Conservation (phyloP, 176 grass and related monocot species). For the Typha latifolia region DNA sequence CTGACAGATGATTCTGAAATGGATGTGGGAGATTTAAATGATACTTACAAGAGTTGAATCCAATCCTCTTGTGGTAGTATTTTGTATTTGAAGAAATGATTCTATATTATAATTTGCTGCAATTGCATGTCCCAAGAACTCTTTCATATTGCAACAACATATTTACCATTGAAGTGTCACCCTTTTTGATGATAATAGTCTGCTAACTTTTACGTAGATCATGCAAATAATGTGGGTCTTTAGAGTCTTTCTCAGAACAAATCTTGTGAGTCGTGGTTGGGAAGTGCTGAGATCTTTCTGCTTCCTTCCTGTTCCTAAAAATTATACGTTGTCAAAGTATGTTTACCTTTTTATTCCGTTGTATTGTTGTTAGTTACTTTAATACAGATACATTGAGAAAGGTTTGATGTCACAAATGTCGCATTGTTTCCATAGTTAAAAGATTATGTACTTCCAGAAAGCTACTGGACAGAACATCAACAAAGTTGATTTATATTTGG, state of each 20-base stretch:
- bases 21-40: constrained; percentile 34
- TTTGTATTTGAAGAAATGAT: neutral
- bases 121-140: neutral
- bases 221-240: neutral
- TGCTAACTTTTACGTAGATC: neutral
- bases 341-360: neutral
- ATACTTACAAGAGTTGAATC: constrained; percentile 30
- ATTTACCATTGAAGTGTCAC: neutral
- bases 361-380: neutral
- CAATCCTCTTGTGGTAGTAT: neutral
- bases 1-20: constrained; percentile 52
- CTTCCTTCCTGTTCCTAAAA: neutral
- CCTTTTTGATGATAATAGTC: neutral
- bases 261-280: neutral
- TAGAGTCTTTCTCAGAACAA: neutral
- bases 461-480: no score
- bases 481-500: no score
- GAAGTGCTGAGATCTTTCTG: neutral
- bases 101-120: neutral
- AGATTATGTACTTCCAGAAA: no score
- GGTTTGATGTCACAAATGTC: no score
- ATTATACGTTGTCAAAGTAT: neutral
- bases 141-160: neutral
- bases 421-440: no score
- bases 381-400: no score